phyloP scores from a whole-genome alignment of 1,284 basidiomycete species.

The Paramarasmius palmivorus region DNA sequence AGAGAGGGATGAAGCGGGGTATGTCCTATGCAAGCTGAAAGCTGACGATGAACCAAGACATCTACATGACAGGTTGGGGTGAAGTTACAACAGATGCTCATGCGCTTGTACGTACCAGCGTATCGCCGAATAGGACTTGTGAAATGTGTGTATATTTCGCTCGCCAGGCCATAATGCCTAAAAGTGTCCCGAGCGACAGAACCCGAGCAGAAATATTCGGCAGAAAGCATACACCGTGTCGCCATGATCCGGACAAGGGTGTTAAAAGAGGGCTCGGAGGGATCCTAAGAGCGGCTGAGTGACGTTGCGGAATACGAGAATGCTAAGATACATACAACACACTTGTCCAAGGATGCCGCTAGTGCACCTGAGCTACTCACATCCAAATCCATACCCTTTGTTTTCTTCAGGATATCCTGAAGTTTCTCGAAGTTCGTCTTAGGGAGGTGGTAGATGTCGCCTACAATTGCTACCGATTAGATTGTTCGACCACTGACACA shows the following conservation, averaged over 20 bases:
- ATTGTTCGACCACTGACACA: neutral
- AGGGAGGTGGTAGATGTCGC: conserved; percentile 93
- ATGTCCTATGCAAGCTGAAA: conserved; percentile 89
- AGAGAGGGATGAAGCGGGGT: conserved; percentile 83
- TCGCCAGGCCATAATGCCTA: conserved; percentile 96
- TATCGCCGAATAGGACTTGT: conserved; percentile 94
- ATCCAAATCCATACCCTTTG: conserved; percentile 85
- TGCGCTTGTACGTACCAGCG: conserved; percentile 76
- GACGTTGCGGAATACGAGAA: conserved; percentile 1
- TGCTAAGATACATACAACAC: conserved; percentile 60
- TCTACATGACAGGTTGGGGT: conserved; percentile 46
- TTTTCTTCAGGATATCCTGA: conserved; percentile 89
- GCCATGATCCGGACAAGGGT: conserved; percentile 99
- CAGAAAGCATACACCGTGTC: conserved; percentile 96
- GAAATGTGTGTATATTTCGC: conserved; percentile 97
- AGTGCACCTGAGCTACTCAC: conserved; percentile 91
- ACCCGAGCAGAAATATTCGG: conserved; percentile 98
- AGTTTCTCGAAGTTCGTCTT: conserved; percentile 94
- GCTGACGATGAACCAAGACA: conserved; percentile 92
- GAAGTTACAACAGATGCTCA: conserved; percentile 29
- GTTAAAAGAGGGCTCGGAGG: conserved; percentile 87
- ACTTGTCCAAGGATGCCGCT: conserved; percentile 88
- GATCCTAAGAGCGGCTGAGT: conserved; percentile 52
- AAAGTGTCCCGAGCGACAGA: conserved; percentile 92
- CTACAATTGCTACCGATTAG: conserved; percentile 37